Conservation (phyloP, 2,329 filamentous ascomycete genomes). For the Claviceps arundinis region DNA sequence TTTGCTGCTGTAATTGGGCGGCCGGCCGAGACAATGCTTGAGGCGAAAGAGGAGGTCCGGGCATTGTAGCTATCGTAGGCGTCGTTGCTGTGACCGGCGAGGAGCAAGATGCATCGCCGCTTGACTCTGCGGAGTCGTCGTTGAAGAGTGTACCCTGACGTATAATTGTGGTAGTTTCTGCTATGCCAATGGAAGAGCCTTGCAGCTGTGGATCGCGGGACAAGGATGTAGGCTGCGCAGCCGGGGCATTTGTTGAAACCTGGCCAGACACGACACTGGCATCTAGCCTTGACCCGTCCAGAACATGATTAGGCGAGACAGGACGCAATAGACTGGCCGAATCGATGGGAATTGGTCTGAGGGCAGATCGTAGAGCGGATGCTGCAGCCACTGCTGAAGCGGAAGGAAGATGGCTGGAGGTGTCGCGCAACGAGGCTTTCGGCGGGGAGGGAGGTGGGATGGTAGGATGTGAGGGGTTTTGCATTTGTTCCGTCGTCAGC, state of each 20-base stretch:
- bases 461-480: slow-evolving; percentile 4
- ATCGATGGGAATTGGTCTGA: slow-evolving; percentile 15
- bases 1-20: slow-evolving; percentile 14
- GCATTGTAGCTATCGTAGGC: background rate
- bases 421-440: background rate
- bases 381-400: slow-evolving; percentile 13
- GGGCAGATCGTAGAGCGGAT: slow-evolving; percentile 21
- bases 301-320: slow-evolving; percentile 47
- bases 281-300: slow-evolving; percentile 20
- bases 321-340: slow-evolving; percentile 41
- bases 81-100: slow-evolving; percentile 8
- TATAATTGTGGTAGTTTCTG: slow-evolving; percentile 26
- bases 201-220: slow-evolving; percentile 17
- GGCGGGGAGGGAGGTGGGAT: slow-evolving; percentile 11
- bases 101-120: slow-evolving; percentile 24
- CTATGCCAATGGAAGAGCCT: slow-evolving; percentile 19
- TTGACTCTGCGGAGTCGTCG: slow-evolving; percentile 33
- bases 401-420: background rate
- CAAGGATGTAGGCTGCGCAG: slow-evolving; percentile 5
- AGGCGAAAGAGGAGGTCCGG: background rate
- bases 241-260: background rate
- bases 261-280: slow-evolving; percentile 12
- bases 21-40: slow-evolving; percentile 1
- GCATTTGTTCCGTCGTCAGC: slow-evolving; percentile 14
- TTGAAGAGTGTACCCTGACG: slow-evolving; percentile 50